Base-by-base conservation (phyloP, 108 stramenopile species). In the Cyclotella sp. region DNA sequence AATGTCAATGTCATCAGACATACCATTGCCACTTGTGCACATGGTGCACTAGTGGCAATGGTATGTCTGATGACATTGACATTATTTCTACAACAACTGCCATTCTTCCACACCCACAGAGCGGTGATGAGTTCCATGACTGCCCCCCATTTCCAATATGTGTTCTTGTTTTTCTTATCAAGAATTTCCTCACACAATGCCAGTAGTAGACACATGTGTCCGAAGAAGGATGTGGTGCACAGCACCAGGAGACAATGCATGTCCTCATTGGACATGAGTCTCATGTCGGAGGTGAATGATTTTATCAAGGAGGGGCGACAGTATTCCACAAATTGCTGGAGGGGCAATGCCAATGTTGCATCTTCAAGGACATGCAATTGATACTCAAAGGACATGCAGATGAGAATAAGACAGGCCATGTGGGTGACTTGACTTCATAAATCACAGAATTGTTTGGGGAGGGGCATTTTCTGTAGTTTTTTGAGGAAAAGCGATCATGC, bases 401-500 rank as follows among this genome's bases (percentile, higher is more conserved):
- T 28, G 8, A 79, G 34, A 27, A 71, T 64, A 21, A 62, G 64
- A 49, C 79, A 86, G 5, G 79, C 83, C 46, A 76, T 61, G 21
- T 75, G 68, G 13, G 85, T 86, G 10, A 86, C 72, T 55, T 86
- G 85, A n/a, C 73, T 75, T 9, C 85, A 65, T 24, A 86, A 51
- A 49, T 86, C 85, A 26, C 40, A 43, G 19, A 86, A 81, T 44
- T 86, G 85, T 13, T 76, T 62, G 14, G 55, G 40, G 12, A 84
- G 47, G 27, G 83, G 79, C 79, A 84, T 80, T 51, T 71, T 77
- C 9, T 78, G 73, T 0, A 86, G 16, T 58, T 71, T 70, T 1
- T 76, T 67, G 24, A 86, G 55, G 64, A 84, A 84, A 18, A 78
- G 18, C 19, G 49, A 55, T 16, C 79, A 75, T 12, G 47, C 75